Percentiles rank a stretch among this genome's conserved stretches.
phyloP scores from a whole-genome alignment of 23 red algal species.

The Agarophyton chilense region DNA sequence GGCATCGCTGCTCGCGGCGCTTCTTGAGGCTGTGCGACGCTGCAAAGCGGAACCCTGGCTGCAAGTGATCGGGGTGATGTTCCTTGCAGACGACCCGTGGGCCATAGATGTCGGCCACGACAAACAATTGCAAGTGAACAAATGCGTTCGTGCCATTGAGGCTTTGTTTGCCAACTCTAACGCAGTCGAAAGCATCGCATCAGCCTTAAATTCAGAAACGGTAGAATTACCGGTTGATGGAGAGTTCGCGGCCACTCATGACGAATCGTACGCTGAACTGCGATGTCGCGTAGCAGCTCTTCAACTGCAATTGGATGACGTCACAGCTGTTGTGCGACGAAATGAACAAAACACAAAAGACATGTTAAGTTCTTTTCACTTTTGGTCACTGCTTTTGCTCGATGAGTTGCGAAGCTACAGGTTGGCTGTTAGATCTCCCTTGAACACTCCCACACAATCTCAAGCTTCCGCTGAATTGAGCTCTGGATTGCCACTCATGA shows the following conservation, averaged over 20 bases:
- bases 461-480: background rate
- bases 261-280: conserved; percentile 57
- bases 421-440: background rate
- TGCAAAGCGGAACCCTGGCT: conserved; percentile 52
- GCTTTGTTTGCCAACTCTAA: conserved; percentile 25
- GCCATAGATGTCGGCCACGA: conserved; percentile 50
- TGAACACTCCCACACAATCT: background rate
- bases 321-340: conserved; percentile 58
- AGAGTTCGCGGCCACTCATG: conserved; percentile 9
- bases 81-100: conserved; percentile 67
- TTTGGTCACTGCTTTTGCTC: conserved; percentile 67
- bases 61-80: conserved; percentile 45
- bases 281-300: conserved; percentile 55
- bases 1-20: conserved; percentile 25
- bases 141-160: conserved; percentile 8
- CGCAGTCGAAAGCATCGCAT: background rate
- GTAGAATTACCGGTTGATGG: conserved; percentile 23
- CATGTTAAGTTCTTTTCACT: conserved; percentile 60
- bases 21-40: conserved; percentile 45
- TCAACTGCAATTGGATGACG: conserved; percentile 63
- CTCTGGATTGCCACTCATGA: conserved; percentile 9
- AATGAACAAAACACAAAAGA: conserved; percentile 69
- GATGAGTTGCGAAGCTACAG: conserved; percentile 65
- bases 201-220: conserved; percentile 7
- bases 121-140: background rate